Percentiles rank a stretch among this genome's conserved stretches.
phyloP scores from a whole-genome alignment of 345 rosid species.

The Dimocarpus longan region DNA sequence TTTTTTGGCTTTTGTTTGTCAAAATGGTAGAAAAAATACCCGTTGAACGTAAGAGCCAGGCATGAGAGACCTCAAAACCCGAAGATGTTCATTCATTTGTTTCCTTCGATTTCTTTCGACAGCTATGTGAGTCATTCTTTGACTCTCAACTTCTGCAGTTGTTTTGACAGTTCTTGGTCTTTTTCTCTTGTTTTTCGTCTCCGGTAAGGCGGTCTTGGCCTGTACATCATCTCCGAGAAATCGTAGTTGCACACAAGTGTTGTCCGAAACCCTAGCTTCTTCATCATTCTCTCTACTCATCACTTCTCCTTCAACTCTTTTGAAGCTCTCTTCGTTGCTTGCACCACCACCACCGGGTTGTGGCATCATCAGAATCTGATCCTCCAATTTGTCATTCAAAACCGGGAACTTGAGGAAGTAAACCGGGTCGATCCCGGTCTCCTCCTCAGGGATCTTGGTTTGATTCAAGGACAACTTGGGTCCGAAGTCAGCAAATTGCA shows the following conservation, averaged over 20 bases:
- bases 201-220: conserved; percentile 29
- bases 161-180: conserved; percentile 77
- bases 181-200: conserved; percentile 72
- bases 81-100: conserved; percentile 97
- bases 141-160: conserved; percentile 91
- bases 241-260: conserved; percentile 54
- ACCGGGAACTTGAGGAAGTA: conserved; percentile 90
- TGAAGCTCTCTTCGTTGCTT: conserved; percentile 26
- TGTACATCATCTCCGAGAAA: conserved; percentile 44
- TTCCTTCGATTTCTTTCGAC: conserved; percentile 89
- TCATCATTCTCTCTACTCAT: conserved; percentile 29
- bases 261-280: conserved; percentile 54
- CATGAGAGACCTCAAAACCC: conserved; percentile 91
- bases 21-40: conserved; percentile 33
- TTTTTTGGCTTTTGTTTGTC: not conserved
- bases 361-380: conserved; percentile 35
- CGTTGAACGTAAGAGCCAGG: conserved; percentile 94
- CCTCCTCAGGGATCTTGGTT: conserved; percentile 55
- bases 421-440: conserved; percentile 74
- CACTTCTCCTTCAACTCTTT: conserved; percentile 31
- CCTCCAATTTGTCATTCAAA: conserved; percentile 53
- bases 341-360: conserved; percentile 31
- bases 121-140: conserved; percentile 90
- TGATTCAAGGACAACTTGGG: conserved; percentile 73
- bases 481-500: conserved; percentile 91